phyloP scores from a whole-genome alignment of 768 basidiomycete genomes.

The Mycena chlorophos region DNA sequence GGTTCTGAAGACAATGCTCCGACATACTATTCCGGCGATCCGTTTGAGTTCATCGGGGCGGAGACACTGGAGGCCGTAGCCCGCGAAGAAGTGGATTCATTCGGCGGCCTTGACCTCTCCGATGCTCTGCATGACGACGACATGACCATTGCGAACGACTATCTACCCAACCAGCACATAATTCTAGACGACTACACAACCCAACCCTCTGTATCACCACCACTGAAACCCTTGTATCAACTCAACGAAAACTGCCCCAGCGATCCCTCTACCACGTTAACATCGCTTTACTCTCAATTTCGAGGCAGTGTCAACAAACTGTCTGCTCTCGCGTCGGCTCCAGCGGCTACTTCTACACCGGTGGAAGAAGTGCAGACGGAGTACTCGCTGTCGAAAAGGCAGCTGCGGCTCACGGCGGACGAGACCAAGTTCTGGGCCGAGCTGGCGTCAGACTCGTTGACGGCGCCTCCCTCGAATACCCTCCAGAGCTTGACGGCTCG shows the following conservation, averaged over 20 bases:
- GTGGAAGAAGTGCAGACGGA: constrained; percentile 38
- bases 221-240: neutral
- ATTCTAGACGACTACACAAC: too few species aligned
- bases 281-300: constrained; percentile 52
- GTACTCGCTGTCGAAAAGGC: constrained; percentile 60
- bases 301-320: constrained; percentile 48
- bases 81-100: too few species aligned
- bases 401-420: constrained; percentile 57
- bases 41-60: too few species aligned
- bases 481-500: constrained; percentile 23
- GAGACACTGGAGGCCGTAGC: too few species aligned
- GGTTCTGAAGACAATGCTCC: too few species aligned
- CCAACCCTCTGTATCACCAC: neutral
- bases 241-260: constrained; percentile 7
- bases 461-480: constrained; percentile 10
- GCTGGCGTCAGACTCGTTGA: constrained; percentile 28
- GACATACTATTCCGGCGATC: too few species aligned
- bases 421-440: constrained; percentile 63
- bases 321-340: constrained; percentile 34
- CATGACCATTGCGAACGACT: too few species aligned
- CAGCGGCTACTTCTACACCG: constrained; percentile 15
- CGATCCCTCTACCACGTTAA: constrained; percentile 36
- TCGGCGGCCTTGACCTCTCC: too few species aligned
- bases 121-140: neutral
- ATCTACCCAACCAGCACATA: too few species aligned